These are phyloP conservation scores for Chlorella sp. DNA, from an alignment of 139 green algal genomes.

Conservation along the genomic window DNA sequence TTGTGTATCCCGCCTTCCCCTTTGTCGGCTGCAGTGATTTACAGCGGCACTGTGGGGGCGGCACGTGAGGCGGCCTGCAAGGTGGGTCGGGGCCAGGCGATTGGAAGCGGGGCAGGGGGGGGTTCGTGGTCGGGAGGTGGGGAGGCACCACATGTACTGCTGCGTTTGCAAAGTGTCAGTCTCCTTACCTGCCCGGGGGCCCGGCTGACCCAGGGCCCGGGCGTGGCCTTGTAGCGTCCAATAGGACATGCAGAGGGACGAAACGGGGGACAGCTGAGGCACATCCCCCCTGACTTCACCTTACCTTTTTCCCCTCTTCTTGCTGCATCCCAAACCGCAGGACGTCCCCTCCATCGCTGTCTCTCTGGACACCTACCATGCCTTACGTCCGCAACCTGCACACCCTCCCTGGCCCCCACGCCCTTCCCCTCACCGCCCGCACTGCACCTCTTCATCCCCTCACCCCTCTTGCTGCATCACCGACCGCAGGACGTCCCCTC, in stretches of 20 bases:
- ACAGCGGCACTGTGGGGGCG: constrained; percentile 78
- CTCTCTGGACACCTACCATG: constrained; percentile 59
- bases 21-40: constrained; percentile 60
- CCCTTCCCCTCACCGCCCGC: not conserved
- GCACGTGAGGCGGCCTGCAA: constrained; percentile 80
- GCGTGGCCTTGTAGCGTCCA: too few species aligned
- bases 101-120: not conserved
- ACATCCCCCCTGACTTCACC: not conserved
- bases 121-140: not conserved
- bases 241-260: too few species aligned
- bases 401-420: not conserved
- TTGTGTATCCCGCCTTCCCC: too few species aligned
- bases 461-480: not conserved
- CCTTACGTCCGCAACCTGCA: too few species aligned
- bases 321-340: constrained; percentile 25
- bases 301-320: too few species aligned
- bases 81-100: not conserved
- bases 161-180: too few species aligned
- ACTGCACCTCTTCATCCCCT: not conserved
- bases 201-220: too few species aligned
- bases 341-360: constrained; percentile 69
- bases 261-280: too few species aligned
- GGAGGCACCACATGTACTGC: too few species aligned
- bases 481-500: constrained; percentile 60
- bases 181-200: too few species aligned